Base-by-base conservation (phyloP, 805 yeast genomes). In the Starmerella kuoi region DNA sequence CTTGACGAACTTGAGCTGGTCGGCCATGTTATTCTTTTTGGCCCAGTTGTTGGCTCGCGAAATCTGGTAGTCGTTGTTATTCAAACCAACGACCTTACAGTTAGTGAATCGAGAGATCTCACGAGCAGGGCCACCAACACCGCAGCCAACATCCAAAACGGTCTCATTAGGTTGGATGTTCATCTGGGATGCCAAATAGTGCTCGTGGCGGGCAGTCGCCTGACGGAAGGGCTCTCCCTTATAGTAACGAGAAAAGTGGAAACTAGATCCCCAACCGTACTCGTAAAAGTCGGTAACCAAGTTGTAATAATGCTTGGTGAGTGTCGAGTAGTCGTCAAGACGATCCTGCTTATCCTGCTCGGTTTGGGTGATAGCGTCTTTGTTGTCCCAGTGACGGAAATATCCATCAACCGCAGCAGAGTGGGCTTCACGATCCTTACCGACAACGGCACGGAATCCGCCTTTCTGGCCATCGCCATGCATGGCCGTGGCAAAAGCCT, bases 121-220 rank as follows among this genome's bases (percentile, higher is more conserved):
- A 64, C 96, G 80, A 19, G 95, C 96, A 57, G 98, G 98, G 33
- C 98, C 98, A 61, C 98, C 98, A 56, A 88, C 95, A 72, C 98
- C 98, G 69, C 98, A 91, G 37, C 98, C 98, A 44, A 88, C 98
- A 61, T 88, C 98, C 54, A 88, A 72, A 15, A 88, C 98, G 58
- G 78, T 77, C 84, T 81, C 82, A 54, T 76, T 73, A 54, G 77
- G 81, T 54, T 69, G 63, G 56, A 88, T 69, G 48, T 81, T 81
- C 73, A 87, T 86, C 68, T 82, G 79, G 63, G 71, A 67, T 32
- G 98, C 98, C 54, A 88, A 69, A 65, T 74, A 91, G 66, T 91
- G 97, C 69, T 88, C 98, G 64, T 88, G 98, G 69, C 70, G 62
- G 30, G 97, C 97, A 52, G 84, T 77, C 33, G 96, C 94, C 65